Evolutionary conservation across 1,284 basidiomycete species (phyloP).

Genomic region (Psilocybe mexicana): DNA sequence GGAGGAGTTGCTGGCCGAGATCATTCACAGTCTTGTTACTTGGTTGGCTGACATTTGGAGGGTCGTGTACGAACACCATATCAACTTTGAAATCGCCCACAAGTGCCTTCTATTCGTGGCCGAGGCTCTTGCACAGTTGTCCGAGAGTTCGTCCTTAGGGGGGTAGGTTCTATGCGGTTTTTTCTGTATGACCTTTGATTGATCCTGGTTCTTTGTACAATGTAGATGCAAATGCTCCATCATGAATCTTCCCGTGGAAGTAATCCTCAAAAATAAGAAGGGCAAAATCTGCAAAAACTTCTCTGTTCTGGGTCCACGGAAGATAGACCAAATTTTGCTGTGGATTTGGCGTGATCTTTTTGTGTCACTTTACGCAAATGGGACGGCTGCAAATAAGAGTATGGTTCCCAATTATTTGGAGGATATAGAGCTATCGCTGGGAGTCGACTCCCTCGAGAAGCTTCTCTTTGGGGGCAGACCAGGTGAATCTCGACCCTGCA

Average conservation of each 20-base stretch:
- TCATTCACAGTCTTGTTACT: slow-evolving; percentile 48
- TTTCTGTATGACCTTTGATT: not conserved
- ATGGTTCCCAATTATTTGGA: slow-evolving; percentile 51
- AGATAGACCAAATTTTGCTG: slow-evolving; percentile 48
- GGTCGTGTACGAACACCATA: slow-evolving; percentile 55
- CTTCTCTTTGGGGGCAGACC: slow-evolving; percentile 51
- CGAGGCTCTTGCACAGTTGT: slow-evolving; percentile 46
- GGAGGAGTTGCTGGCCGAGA: slow-evolving; percentile 54
- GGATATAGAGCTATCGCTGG: slow-evolving; percentile 51
- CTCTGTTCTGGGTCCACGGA: slow-evolving; percentile 46
- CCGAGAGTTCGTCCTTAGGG: slow-evolving; percentile 35
- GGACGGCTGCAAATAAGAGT: slow-evolving; percentile 35
- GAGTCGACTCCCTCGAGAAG: slow-evolving; percentile 51
- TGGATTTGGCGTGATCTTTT: slow-evolving; percentile 74
- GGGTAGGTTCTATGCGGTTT: slow-evolving; percentile 36
- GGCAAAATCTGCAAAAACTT: slow-evolving; percentile 53
- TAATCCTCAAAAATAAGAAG: slow-evolving; percentile 42
- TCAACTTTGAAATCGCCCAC: slow-evolving; percentile 54
- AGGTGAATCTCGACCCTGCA: slow-evolving; percentile 15
- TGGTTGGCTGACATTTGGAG: slow-evolving; percentile 67
- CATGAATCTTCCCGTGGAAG: slow-evolving; percentile 45
- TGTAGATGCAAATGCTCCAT: slow-evolving; percentile 50
- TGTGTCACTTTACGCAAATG: slow-evolving; percentile 49
- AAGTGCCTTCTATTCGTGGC: slow-evolving; percentile 52
- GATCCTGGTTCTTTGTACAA: not conserved